Evolutionary conservation across 768 basidiomycete genomes (phyloP).

Genomic region (Jaapia argillacea): DNA sequence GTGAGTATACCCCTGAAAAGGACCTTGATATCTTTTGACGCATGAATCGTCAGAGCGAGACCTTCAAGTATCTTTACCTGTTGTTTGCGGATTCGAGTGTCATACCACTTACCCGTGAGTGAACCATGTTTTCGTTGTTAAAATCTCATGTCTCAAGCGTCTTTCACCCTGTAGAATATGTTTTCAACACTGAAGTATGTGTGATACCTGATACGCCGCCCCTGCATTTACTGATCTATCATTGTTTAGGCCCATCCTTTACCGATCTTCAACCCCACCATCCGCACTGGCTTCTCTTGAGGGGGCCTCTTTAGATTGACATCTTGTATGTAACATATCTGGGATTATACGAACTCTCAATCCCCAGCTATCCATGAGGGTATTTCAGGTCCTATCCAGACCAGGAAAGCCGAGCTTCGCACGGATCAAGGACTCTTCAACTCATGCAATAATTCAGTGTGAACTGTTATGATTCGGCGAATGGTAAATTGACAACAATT

Average conservation of each 20-base stretch:
- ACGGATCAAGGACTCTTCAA: too few relatives aligned
- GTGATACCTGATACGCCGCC: not conserved
- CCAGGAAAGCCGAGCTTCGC: too few relatives aligned
- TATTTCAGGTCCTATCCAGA: too few relatives aligned
- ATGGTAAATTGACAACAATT: too few relatives aligned
- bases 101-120: constrained; percentile 69
- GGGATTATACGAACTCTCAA: too few relatives aligned
- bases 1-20: constrained; percentile 28
- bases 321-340: too few relatives aligned
- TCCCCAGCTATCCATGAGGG: too few relatives aligned
- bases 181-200: constrained; percentile 86
- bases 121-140: constrained; percentile 2
- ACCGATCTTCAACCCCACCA: constrained; percentile 53
- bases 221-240: constrained; percentile 2
- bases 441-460: too few relatives aligned
- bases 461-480: too few relatives aligned
- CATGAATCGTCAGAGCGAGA: constrained; percentile 53
- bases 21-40: not conserved
- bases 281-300: constrained; percentile 37
- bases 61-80: constrained; percentile 84
- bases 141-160: not conserved
- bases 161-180: constrained; percentile 44
- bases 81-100: constrained; percentile 68
- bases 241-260: constrained; percentile 50
- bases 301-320: too few relatives aligned